Conservation (phyloP, 176 grass and related monocot genomes). For the Cenchrus fungigraminus region DNA sequence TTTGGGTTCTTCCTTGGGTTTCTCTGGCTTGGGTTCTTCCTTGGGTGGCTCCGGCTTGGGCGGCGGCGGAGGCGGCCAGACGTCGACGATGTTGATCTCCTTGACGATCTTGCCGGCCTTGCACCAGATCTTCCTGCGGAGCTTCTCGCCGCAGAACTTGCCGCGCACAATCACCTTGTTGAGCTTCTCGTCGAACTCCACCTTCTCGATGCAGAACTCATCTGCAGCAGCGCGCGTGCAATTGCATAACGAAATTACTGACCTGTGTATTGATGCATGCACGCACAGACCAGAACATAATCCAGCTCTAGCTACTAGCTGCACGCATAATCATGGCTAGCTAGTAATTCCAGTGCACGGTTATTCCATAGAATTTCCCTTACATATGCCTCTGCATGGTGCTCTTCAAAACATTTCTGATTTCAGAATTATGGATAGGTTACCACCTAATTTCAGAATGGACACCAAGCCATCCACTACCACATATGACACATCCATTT, state of each 20-base stretch:
- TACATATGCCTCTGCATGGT: background rate
- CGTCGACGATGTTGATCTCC: background rate
- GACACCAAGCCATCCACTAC: too few species aligned
- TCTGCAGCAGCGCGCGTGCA: background rate
- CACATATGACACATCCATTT: too few species aligned
- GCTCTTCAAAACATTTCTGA: background rate
- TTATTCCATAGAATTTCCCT: background rate
- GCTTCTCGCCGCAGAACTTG: conserved; percentile 27
- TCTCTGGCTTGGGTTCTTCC: conserved; percentile 1
- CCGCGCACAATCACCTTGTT: conserved; percentile 40
- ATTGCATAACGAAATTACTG: too few species aligned
- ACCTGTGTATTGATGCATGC: too few species aligned
- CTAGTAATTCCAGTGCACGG: background rate
- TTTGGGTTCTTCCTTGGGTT: background rate
- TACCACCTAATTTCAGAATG: background rate
- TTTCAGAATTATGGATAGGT: background rate
- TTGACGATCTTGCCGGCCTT: conserved; percentile 26
- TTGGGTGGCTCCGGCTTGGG: background rate
- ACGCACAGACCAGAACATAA: background rate
- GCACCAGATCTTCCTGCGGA: conserved; percentile 33
- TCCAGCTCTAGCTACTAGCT: background rate
- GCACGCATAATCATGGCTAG: background rate
- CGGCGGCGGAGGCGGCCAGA: conserved; percentile 1
- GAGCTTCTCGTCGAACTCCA: conserved; percentile 40
- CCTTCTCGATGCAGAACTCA: conserved; percentile 46